Evolutionary conservation across 2,329 filamentous ascomycete genomes (phyloP), one percentile per base, ranked within the genome.

Genomic region (Xylaria sp.): DNA sequence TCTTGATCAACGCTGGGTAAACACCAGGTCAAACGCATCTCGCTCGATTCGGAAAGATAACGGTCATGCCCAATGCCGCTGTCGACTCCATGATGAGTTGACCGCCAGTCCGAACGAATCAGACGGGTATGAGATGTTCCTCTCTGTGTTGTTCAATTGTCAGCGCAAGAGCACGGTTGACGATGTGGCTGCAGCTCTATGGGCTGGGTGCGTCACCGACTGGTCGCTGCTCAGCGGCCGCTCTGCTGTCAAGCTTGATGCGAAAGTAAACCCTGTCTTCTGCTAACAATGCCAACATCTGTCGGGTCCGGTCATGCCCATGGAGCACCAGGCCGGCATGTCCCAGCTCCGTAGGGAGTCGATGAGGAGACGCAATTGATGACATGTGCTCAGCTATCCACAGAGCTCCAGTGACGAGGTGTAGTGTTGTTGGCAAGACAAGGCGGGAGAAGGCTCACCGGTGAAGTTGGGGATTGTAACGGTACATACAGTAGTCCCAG

Each of bases 21-120:
- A 5, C 28, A 9, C 28, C 9, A 31, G 9, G 28, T 31, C 28
- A 31, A n/a, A 53, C 58, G 54, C 62, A 59, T 52, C 62, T 65
- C 62, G 45, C 54, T 54, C 31, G 25, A 60, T 59, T 47, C 8
- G 56, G 60, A 52, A 63, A 19, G 49, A 50, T 53, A 60, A 65
- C 63, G 60, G 60, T 63, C 63, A 55, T 60, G 60, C 60, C 60
- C 60, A 63, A 60, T 57, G 57, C 47, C 51, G 21, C 40, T 40
- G 47, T 60, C n/a, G 49, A 54, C 46, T 46, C 12, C 35, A 31
- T 28, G 56, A 55, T 46, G 19, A 35, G 37, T 12, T 65, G 60
- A 63, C 63, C 63, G 60, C 63, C 53, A 63, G 51, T 63, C 60
- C 46, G 56, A 45, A 60, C 60, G 52, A 60, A 65, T 65, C 56